These are phyloP conservation scores for Suhomyces anneliseae DNA, from an alignment of 1,139 yeast species.

Conservation along the genomic window DNA sequence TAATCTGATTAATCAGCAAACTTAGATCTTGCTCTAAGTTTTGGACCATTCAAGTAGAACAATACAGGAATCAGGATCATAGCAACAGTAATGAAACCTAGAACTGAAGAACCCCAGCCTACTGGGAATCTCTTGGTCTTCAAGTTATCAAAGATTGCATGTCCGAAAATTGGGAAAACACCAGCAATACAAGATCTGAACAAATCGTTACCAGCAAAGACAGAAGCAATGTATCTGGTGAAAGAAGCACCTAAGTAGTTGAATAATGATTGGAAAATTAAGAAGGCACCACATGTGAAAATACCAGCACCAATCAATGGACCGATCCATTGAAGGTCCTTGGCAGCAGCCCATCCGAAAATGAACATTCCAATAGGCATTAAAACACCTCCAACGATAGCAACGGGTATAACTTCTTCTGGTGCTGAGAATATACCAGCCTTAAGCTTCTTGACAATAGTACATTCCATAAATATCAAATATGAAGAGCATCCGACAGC, in stretches of 20 bases:
- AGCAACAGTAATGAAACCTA: constrained; percentile 42
- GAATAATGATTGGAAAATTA: constrained; percentile 41
- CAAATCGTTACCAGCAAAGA: constrained; percentile 56
- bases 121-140: constrained; percentile 47
- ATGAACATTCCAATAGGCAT: constrained; percentile 48
- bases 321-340: constrained; percentile 42
- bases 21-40: constrained; percentile 46
- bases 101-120: constrained; percentile 54
- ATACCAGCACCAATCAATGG: constrained; percentile 43
- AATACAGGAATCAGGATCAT: constrained; percentile 49
- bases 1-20: constrained; percentile 23
- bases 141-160: constrained; percentile 47
- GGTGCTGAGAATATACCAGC: constrained; percentile 28
- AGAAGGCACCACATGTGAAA: constrained; percentile 37
- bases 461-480: constrained; percentile 19
- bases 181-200: constrained; percentile 56
- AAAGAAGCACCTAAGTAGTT: constrained; percentile 36
- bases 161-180: constrained; percentile 62
- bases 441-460: constrained; percentile 25
- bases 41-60: constrained; percentile 50
- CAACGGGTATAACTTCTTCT: constrained; percentile 42
- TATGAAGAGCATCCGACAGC: constrained; percentile 26
- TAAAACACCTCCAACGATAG: constrained; percentile 43
- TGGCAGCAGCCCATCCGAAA: constrained; percentile 51
- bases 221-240: constrained; percentile 51